These are phyloP conservation scores for Geotrichum reessii DNA, from an alignment of 1,139 yeast genomes.

Conservation along the genomic window DNA sequence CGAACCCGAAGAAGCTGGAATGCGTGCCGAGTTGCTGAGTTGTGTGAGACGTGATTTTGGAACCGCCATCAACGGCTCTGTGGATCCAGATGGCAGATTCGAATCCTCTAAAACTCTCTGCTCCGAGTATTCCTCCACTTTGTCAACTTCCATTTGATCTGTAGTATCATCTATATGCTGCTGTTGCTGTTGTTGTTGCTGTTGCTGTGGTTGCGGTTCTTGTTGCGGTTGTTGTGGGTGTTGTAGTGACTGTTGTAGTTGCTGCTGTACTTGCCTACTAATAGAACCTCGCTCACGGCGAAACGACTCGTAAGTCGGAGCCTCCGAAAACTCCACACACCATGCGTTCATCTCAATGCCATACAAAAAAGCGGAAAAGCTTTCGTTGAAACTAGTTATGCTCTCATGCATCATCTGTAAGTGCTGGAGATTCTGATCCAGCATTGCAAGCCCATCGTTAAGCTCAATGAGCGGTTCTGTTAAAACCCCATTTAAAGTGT, in stretches of 20 bases:
- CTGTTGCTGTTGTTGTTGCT: neutral
- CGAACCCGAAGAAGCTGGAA: neutral
- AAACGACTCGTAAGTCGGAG: constrained; percentile 29
- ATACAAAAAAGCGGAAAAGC: constrained; percentile 57
- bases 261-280: neutral
- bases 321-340: constrained; percentile 57
- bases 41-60: neutral
- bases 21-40: neutral
- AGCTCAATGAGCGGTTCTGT: constrained; percentile 32
- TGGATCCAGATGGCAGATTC: neutral
- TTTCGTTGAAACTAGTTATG: constrained; percentile 52
- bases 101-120: neutral
- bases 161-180: neutral
- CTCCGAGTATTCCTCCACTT: neutral
- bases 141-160: neutral
- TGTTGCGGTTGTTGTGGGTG: too few relatives aligned
- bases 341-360: constrained; percentile 64
- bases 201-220: too few relatives aligned
- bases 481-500: constrained; percentile 7
- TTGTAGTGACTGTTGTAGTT: neutral
- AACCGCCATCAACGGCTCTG: neutral
- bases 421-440: constrained; percentile 49
- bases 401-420: constrained; percentile 48
- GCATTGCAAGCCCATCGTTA: constrained; percentile 49
- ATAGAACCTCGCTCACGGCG: neutral